Evolutionary conservation across 805 yeast genomes (phyloP).

Genomic region (Candida oleophila): DNA sequence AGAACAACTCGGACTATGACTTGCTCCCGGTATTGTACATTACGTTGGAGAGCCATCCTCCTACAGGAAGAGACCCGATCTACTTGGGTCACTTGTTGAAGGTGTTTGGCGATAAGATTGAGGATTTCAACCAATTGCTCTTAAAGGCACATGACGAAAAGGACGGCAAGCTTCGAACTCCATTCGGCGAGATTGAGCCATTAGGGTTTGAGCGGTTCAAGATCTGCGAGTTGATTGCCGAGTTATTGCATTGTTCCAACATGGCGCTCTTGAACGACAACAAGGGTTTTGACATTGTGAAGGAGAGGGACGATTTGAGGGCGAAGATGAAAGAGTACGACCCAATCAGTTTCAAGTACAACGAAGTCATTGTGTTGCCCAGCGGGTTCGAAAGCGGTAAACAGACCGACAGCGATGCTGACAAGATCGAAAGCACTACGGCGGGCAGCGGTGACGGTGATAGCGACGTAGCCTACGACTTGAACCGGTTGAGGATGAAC

Average conservation of each 20-base stretch:
- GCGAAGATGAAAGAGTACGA: conserved; percentile 40
- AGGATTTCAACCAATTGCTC: conserved; percentile 36
- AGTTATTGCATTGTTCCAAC: conserved; percentile 45
- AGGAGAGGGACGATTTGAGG: conserved; percentile 37
- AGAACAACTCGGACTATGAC: conserved; percentile 47
- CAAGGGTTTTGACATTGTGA: conserved; percentile 42
- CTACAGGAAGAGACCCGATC: conserved; percentile 48
- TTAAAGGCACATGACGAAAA: conserved; percentile 19
- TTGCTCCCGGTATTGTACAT: conserved; percentile 44
- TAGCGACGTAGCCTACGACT: conserved; percentile 11
- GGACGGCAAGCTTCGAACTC: conserved; percentile 22
- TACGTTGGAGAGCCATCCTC: conserved; percentile 46
- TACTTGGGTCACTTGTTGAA: conserved; percentile 43
- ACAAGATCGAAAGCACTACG: no score
- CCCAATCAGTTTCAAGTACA: conserved; percentile 45
- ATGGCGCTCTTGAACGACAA: conserved; percentile 46
- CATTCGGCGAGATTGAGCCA: conserved; percentile 40
- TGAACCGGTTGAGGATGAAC: conserved; percentile 17
- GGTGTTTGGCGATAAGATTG: conserved; percentile 39
- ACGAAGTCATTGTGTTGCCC: conserved; percentile 41
- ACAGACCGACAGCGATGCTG: conserved; percentile 9
- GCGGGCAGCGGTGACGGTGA: conserved; percentile 11
- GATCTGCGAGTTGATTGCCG: conserved; percentile 47
- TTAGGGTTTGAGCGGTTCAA: conserved; percentile 47
- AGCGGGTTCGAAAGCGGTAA: conserved; percentile 7